Evolutionary conservation across 164 flowering plant genomes (phyloP).

Genomic region (grape (Vitis vinifera)): DNA sequence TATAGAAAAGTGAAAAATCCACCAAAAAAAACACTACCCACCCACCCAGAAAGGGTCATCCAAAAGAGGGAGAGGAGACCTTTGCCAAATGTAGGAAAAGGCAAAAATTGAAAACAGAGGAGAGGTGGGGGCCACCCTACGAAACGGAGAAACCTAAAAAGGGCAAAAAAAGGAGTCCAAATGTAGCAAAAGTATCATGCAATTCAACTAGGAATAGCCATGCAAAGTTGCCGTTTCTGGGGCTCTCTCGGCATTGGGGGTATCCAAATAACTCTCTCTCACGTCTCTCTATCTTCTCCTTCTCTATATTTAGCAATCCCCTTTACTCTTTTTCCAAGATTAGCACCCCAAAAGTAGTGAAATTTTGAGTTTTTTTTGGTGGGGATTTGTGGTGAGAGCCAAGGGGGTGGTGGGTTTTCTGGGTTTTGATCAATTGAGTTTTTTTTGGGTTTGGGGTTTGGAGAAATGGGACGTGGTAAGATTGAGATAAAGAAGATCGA

Average conservation of each 20-base stretch:
- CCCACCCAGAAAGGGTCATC: not conserved
- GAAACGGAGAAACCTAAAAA: constrained; percentile 7
- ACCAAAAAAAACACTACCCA: not conserved
- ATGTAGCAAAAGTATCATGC: constrained; percentile 43
- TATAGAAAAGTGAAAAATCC: not conserved
- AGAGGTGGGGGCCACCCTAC: constrained; percentile 17
- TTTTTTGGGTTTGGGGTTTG: constrained; percentile 8
- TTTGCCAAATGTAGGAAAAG: too few species aligned
- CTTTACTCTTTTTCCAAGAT: constrained; percentile 21
- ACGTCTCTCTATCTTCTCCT: constrained; percentile 31
- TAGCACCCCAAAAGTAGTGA: constrained; percentile 3
- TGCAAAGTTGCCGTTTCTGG: constrained; percentile 56
- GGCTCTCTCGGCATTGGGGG: constrained; percentile 33
- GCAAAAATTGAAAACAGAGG: not conserved
- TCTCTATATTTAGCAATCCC: constrained; percentile 34
- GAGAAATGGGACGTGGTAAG: constrained; percentile 74
- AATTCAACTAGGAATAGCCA: constrained; percentile 37
- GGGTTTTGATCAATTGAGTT: constrained; percentile 9
- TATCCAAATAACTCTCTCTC: constrained; percentile 14
- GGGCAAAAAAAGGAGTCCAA: constrained; percentile 18
- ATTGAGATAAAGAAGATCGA: constrained; percentile 88
- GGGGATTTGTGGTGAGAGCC: not conserved
- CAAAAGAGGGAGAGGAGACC: not conserved
- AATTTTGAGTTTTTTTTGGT: constrained; percentile 1
- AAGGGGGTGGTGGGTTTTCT: not conserved